Percentiles rank a stretch among this genome's conserved stretches.
Conservation (phyloP, 495 filamentous ascomycete species). For the Xeromyces bisporus region DNA sequence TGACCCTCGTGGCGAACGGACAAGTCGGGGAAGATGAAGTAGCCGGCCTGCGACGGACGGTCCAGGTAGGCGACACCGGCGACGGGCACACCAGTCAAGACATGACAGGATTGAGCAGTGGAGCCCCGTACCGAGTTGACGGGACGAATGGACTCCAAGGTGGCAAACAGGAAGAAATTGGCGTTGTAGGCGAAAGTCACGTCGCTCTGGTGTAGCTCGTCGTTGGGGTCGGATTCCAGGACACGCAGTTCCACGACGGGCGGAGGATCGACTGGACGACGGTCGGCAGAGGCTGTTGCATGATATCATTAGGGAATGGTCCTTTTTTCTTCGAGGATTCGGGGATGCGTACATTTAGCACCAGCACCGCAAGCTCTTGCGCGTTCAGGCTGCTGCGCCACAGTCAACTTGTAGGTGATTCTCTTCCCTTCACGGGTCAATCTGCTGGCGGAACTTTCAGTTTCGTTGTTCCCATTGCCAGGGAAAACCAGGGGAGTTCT, state of each 20-base stretch:
- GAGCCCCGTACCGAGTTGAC: constrained; percentile 69
- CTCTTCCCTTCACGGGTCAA: constrained; percentile 63
- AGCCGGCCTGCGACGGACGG: constrained; percentile 76
- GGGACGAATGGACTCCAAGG: constrained; percentile 69
- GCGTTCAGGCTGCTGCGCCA: constrained; percentile 88
- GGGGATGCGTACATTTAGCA: constrained; percentile 60
- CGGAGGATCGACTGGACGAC: constrained; percentile 89
- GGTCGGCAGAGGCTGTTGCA: constrained; percentile 70
- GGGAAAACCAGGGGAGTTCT: no score
- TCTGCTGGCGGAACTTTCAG: constrained; percentile 38
- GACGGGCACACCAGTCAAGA: constrained; percentile 87
- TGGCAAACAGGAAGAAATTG: constrained; percentile 95
- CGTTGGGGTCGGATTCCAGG: constrained; percentile 53
- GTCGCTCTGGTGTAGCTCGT: constrained; percentile 39
- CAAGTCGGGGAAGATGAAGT: constrained; percentile 95
- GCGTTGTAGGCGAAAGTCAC: constrained; percentile 89
- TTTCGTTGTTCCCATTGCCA: no score
- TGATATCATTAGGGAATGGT: not conserved
- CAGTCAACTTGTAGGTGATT: constrained; percentile 65
- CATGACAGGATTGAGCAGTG: constrained; percentile 52
- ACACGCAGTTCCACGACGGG: constrained; percentile 90
- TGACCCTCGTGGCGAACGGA: constrained; percentile 92
- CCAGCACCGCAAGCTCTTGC: constrained; percentile 94
- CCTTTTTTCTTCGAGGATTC: not conserved
- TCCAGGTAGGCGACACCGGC: constrained; percentile 96